Base-by-base conservation (phyloP, 805 yeast genomes). In the Ogataea salicorniae region DNA sequence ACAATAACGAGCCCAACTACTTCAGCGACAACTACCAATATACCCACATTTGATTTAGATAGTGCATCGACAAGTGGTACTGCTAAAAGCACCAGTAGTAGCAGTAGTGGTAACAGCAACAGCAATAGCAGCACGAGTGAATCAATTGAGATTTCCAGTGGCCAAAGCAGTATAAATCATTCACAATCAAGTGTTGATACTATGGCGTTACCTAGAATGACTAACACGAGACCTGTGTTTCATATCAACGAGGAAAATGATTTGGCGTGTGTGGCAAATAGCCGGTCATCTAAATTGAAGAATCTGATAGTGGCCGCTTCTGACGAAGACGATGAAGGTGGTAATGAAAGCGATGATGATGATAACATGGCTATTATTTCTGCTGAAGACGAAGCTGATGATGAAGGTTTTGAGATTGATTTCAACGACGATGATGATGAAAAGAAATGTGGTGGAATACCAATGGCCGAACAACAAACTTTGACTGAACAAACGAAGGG, bases 351-450 rank as follows among this genome's bases (percentile, higher is more conserved):
- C 9, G 49, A 44, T 4, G 47, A 29, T 8, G 26, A 35, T 26
- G 43, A 37, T 2, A 17, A 34, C 29, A 29, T 9, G 23, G 26
- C 29, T 17, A 29, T n/a, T 16, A 26, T 16, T 17, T 35, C n/a
- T 14, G 41, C 31, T 37, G 56, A 47, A 11, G 50, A 45, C 1
- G 54, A 41, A 1, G 51, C 47, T n/a, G 51, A 47, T 9, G 46
- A 41, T 17, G 58, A 56, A 29, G 48, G 50, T 8, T 64, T 51
- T 49, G 72, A 68, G 44, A 66, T 66, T 38, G 71, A 67, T 39
- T 65, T 64, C 48, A 58, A 66, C 39, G 66, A 61, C 26, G 57
- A 52, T 7, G 56, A 47, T 7, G 52, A 49, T 5, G 34, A 17
- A 6, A 17, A 17, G 4, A 23, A 22, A 2, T 17, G 16, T 7